Percentiles rank a stretch among this genome's conserved stretches.
phyloP scores from a whole-genome alignment of 805 yeast species.

The Candida broadrunensis region DNA sequence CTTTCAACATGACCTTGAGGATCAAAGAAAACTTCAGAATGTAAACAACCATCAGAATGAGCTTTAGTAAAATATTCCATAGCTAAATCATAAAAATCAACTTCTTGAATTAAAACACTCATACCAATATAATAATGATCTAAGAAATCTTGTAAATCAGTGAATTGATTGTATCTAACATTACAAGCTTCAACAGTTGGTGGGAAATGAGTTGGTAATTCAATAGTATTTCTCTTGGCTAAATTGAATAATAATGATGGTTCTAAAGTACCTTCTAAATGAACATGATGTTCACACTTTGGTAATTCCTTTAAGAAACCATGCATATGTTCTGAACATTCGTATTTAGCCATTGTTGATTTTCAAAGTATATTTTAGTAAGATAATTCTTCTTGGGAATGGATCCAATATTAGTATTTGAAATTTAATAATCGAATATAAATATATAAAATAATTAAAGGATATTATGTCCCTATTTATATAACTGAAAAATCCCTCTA shows the following conservation, averaged over 20 bases:
- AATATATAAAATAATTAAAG: no score
- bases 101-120: conserved; percentile 64
- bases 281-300: conserved; percentile 86
- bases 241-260: conserved; percentile 70
- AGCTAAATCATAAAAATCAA: conserved; percentile 78
- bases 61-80: conserved; percentile 67
- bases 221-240: conserved; percentile 61
- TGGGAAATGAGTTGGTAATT: conserved; percentile 64
- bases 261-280: conserved; percentile 77
- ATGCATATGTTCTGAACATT: conserved; percentile 28
- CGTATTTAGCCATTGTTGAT: conserved; percentile 6
- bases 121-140: conserved; percentile 80
- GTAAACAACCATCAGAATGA: conserved; percentile 55
- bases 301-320: conserved; percentile 67
- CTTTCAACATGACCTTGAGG: conserved; percentile 82
- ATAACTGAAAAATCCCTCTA: no score
- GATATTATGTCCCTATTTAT: no score
- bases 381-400: no score
- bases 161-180: conserved; percentile 57
- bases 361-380: no score
- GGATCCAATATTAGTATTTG: no score
- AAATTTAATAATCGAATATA: no score
- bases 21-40: conserved; percentile 78
- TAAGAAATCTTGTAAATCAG: conserved; percentile 73
- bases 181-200: conserved; percentile 53